These are phyloP conservation scores for Sporothrix humicola DNA, from an alignment of 2,329 filamentous ascomycete genomes.

Conservation along the genomic window DNA sequence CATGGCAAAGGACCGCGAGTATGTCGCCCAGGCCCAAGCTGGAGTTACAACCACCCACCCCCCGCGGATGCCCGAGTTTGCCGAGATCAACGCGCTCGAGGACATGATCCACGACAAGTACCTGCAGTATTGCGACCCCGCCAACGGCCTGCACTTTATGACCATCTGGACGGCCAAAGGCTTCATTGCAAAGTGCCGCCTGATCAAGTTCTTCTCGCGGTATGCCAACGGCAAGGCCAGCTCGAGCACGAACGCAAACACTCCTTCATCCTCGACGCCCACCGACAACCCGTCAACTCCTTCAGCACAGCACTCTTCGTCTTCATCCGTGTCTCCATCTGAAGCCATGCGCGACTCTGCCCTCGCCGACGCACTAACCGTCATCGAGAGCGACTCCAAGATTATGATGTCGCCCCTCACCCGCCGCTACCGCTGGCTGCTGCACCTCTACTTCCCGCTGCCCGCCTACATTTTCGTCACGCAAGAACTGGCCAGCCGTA, in stretches of 20 bases:
- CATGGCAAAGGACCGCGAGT: slow-evolving; percentile 37
- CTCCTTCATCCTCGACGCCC: slow-evolving; percentile 32
- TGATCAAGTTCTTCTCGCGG: slow-evolving; percentile 52
- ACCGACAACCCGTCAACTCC: not conserved
- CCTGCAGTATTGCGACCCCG: slow-evolving; percentile 49
- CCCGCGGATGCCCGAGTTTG: slow-evolving; percentile 37
- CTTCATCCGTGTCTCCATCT: not conserved
- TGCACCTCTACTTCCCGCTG: slow-evolving; percentile 48
- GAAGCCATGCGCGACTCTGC: slow-evolving; percentile 41
- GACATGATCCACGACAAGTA: slow-evolving; percentile 54
- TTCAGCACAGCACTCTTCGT: not conserved
- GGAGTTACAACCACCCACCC: no score
- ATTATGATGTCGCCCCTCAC: slow-evolving; percentile 44
- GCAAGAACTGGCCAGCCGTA: slow-evolving; percentile 44
- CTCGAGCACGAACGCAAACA: slow-evolving; percentile 28
- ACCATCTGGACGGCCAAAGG: slow-evolving; percentile 48
- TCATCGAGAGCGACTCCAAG: slow-evolving; percentile 49
- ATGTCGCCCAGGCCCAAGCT: not conserved
- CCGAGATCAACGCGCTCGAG: slow-evolving; percentile 47
- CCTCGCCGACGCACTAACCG: slow-evolving; percentile 43
- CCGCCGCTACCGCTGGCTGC: slow-evolving; percentile 48
- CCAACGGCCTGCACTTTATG: slow-evolving; percentile 51
- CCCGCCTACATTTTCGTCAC: slow-evolving; percentile 51
- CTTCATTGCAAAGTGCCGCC: slow-evolving; percentile 54
- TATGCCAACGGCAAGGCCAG: not conserved